A percentile compares a stretch with the other conserved stretches of the same genome.
Evolutionary conservation across 108 stramenopile genomes (phyloP).

Genomic region (Cyclotella cryptica): DNA sequence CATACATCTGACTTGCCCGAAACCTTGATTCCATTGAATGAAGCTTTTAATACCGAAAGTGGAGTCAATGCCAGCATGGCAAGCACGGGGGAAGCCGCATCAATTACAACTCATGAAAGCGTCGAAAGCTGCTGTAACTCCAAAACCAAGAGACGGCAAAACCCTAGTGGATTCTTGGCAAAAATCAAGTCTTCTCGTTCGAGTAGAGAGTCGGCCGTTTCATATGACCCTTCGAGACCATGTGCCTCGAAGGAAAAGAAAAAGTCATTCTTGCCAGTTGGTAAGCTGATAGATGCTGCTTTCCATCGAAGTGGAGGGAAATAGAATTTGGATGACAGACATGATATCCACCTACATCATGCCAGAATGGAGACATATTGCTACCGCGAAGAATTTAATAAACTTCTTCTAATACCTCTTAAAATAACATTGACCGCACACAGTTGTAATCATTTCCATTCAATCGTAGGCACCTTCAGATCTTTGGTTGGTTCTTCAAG

Average conservation of each 20-base stretch:
- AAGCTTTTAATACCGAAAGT: conserved; percentile 15
- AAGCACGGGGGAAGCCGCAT: conserved; percentile 18
- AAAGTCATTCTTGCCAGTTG: conserved; percentile 42
- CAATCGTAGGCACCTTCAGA: too few relatives aligned
- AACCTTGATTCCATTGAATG: conserved; percentile 19
- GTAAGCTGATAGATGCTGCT: conserved; percentile 24
- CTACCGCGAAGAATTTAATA: too few relatives aligned
- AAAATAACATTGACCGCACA: neutral
- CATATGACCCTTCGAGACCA: neutral
- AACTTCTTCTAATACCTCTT: too few relatives aligned
- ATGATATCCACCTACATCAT: too few relatives aligned
- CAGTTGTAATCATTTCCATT: neutral
- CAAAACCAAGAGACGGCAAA: conserved; percentile 19
- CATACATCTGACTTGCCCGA: conserved; percentile 23
- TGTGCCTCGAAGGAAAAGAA: conserved; percentile 36
- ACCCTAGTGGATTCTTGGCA: conserved; percentile 31
- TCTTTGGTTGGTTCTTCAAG: too few relatives aligned
- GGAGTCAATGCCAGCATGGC: conserved; percentile 3
- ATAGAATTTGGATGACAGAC: neutral
- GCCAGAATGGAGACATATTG: too few relatives aligned
- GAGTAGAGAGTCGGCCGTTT: conserved; percentile 4
- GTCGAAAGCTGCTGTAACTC: conserved; percentile 19
- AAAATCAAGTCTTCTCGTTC: conserved; percentile 42
- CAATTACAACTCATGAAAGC: conserved; percentile 27
- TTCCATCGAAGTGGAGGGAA: conserved; percentile 24